Evolutionary conservation across 179 eudicot species (phyloP), one percentile per base, ranked within the genome.

Genomic region (Heliamphora pulchella): DNA sequence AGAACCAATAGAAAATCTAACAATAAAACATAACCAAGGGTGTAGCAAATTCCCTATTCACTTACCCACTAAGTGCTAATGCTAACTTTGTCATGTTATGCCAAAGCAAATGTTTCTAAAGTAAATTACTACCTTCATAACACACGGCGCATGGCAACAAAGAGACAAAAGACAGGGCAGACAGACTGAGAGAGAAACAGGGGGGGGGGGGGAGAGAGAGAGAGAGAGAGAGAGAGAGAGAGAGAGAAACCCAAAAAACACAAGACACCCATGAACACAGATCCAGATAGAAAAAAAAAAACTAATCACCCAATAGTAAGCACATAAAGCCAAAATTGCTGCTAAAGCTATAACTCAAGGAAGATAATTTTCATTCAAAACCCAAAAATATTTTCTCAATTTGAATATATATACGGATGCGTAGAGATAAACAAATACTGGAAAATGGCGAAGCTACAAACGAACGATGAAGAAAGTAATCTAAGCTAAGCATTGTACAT

Each of bases 271-370:
- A 48, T 48, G 51, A 48, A n/a, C 71, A 66, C 47, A 66, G 67
- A 11, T 7, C 51, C 51, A 14, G 50, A 44, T 69, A 69, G n/a
- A n/a, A n/a, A n/a, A n/a, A n/a, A 20, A 43, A 4, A 0, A 15
- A 48, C 73, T 69, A 51, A 69, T 69, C 73, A 41, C 18, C 4
- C 6, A 17, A 71, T 18, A 20, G 7, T 18, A 73, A 39, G 53
- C 18, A 73, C 61, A 53, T 22, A 46, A 73, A 22, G 61, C 46
- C 61, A 50, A 14, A 71, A 71, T 53, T 51, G 17, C 76, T 22
- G 22, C 48, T 15, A 57, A 31, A 55, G 50, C 77, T 74, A 74
- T 48, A 74, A 74, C 54, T 74, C 77, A 8, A 55, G 77, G 22
- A 54, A 74, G 50, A 13, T n/a, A n/a, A n/a, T n/a, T n/a, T n/a